Evolutionary conservation across 805 yeast genomes (phyloP).

Genomic region (Candida germanica): DNA sequence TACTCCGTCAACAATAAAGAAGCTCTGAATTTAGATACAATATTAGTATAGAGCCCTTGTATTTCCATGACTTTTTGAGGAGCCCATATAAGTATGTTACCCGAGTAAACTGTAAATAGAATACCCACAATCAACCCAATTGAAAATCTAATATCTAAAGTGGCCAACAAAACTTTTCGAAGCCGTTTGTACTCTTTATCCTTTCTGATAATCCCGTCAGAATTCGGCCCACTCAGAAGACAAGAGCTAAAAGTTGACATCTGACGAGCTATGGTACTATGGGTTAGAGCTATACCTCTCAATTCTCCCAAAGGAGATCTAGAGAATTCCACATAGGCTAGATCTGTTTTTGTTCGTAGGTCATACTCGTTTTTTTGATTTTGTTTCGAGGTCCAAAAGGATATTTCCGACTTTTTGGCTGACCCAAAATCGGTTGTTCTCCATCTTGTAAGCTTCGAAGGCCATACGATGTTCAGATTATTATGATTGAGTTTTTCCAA

Average conservation of each 20-base stretch:
- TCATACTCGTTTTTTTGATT: constrained; percentile 12
- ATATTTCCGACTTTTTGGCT: constrained; percentile 36
- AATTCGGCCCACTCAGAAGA: constrained; percentile 61
- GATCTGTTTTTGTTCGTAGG: constrained; percentile 37
- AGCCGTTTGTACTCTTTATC: constrained; percentile 30
- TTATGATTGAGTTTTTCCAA: constrained; percentile 56
- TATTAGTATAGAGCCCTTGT: constrained; percentile 84
- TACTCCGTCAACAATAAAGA: constrained; percentile 81
- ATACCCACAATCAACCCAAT: constrained; percentile 85
- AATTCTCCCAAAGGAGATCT: constrained; percentile 88
- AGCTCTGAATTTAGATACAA: constrained; percentile 67
- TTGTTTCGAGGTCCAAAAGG: constrained; percentile 20
- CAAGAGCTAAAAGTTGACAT: constrained; percentile 73
- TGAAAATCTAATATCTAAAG: constrained; percentile 48
- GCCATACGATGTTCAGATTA: constrained; percentile 54
- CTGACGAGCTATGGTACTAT: constrained; percentile 83
- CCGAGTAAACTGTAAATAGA: constrained; percentile 77
- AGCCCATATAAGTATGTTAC: constrained; percentile 77
- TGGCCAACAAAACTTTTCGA: constrained; percentile 52
- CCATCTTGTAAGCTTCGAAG: constrained; percentile 70
- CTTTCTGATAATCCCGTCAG: constrained; percentile 50
- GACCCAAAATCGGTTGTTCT: constrained; percentile 85
- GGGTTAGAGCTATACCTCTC: constrained; percentile 91
- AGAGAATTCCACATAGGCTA: constrained; percentile 92
- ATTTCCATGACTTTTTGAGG: constrained; percentile 70